These are phyloP conservation scores for Eutrema japonicum DNA, from an alignment of 345 rosid genomes.

Conservation along the genomic window DNA sequence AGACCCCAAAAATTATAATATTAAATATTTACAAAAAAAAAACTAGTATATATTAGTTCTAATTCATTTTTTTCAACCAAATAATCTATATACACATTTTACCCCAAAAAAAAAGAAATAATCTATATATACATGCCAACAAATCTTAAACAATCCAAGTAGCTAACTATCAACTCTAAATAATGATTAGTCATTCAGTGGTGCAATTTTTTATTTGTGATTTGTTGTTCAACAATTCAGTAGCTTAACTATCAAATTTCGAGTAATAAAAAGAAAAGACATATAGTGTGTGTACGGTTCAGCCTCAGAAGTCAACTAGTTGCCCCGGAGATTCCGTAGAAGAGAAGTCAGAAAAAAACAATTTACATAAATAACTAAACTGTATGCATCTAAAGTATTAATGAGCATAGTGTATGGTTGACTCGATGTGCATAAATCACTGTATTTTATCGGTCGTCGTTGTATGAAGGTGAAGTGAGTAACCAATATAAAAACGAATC, in stretches of 20 bases:
- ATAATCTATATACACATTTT: not conserved
- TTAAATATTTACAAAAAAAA: not conserved
- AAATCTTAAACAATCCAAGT: not conserved
- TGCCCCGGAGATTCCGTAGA: too few relatives aligned
- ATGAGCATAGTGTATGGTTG: too few relatives aligned
- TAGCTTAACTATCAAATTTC: not conserved
- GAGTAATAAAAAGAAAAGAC: not conserved
- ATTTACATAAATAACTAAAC: too few relatives aligned
- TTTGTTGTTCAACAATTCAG: not conserved
- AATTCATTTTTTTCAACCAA: not conserved
- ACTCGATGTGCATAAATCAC: too few relatives aligned
- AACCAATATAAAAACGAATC: too few relatives aligned
- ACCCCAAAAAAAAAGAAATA: too few relatives aligned
- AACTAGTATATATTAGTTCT: not conserved
- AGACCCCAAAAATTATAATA: not conserved
- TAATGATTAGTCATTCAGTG: not conserved
- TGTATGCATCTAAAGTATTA: too few relatives aligned
- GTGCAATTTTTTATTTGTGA: not conserved
- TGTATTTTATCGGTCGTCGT: too few relatives aligned
- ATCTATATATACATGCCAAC: not conserved
- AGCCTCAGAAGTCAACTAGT: conserved; percentile 10
- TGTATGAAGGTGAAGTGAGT: too few relatives aligned
- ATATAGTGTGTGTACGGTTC: conserved; percentile 7
- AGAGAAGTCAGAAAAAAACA: too few relatives aligned
- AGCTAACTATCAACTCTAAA: not conserved